Conservation (phyloP, 208 protist genomes). For the Herpetomonas muscarum region DNA sequence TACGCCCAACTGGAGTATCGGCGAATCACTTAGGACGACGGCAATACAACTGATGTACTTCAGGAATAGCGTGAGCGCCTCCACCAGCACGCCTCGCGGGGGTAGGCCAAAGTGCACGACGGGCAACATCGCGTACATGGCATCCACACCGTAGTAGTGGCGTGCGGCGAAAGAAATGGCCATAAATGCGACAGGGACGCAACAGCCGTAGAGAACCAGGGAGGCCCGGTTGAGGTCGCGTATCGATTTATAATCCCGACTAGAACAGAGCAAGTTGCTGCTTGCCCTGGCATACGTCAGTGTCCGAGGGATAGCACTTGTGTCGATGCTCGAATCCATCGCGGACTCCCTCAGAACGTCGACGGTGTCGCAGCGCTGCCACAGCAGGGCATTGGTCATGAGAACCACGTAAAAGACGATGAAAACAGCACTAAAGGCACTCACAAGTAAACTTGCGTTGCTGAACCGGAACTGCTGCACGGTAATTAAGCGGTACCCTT, state of each 20-base stretch:
- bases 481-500: conserved; percentile 9
- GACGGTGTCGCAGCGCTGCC: conserved; percentile 16
- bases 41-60: conserved; percentile 6
- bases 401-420: conserved; percentile 15
- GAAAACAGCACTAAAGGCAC: conserved; percentile 8
- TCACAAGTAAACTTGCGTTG: conserved; percentile 11
- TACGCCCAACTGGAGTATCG: conserved; percentile 5
- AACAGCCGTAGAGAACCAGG: conserved; percentile 17
- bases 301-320: background rate
- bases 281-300: background rate
- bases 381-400: conserved; percentile 7
- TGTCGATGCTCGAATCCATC: too few relatives aligned
- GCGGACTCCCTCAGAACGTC: too few relatives aligned
- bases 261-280: conserved; percentile 11
- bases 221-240: conserved; percentile 7
- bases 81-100: conserved; percentile 1
- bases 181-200: conserved; percentile 3
- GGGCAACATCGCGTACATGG: conserved; percentile 18
- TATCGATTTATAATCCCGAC: background rate
- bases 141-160: conserved; percentile 14
- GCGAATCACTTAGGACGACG: background rate
- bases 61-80: conserved; percentile 9
- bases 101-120: conserved; percentile 7
- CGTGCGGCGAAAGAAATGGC: conserved; percentile 1
- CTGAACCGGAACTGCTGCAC: conserved; percentile 19